These are phyloP conservation scores for Platismatia glauca DNA, from an alignment of 495 filamentous ascomycete species.

Conservation along the genomic window DNA sequence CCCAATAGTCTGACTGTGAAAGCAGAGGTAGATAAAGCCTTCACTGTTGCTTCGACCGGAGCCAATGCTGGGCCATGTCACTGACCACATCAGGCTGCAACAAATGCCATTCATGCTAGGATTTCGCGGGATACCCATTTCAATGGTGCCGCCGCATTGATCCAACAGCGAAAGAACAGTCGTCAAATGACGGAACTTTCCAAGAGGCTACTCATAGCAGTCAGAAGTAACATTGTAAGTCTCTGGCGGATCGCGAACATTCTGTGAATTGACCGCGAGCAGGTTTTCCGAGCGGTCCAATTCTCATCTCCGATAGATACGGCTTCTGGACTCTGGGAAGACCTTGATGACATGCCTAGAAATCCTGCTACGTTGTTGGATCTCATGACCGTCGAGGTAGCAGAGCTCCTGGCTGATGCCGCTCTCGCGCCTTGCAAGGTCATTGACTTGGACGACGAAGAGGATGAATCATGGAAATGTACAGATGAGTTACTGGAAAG, in stretches of 20 bases:
- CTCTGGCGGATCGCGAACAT: no score
- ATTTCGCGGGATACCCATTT: slow-evolving; percentile 16
- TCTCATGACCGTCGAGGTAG: slow-evolving; percentile 13
- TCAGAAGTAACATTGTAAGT: slow-evolving; percentile 18
- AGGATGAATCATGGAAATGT: neutral
- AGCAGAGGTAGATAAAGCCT: neutral
- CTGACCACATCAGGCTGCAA: neutral
- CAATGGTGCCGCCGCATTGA: slow-evolving; percentile 20
- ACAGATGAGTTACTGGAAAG: neutral
- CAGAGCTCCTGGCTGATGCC: slow-evolving; percentile 16
- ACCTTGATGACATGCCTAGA: slow-evolving; percentile 3
- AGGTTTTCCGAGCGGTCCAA: slow-evolving; percentile 14
- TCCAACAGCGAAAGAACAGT: slow-evolving; percentile 13
- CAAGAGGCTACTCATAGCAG: slow-evolving; percentile 15
- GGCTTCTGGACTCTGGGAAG: slow-evolving; percentile 14
- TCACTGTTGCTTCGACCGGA: neutral
- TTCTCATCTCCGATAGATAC: slow-evolving; percentile 10
- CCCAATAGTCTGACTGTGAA: neutral
- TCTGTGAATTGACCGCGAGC: neutral
- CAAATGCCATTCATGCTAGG: slow-evolving; percentile 8
- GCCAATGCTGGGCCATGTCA: neutral
- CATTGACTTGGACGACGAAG: neutral
- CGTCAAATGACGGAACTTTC: slow-evolving; percentile 11
- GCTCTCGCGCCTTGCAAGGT: neutral
- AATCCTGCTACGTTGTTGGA: slow-evolving; percentile 18